Percentiles rank a stretch among this genome's conserved stretches.
These are phyloP conservation scores for Aspergillus fumigatus DNA, from an alignment of 2,329 filamentous ascomycete genomes.

Conservation along the genomic window DNA sequence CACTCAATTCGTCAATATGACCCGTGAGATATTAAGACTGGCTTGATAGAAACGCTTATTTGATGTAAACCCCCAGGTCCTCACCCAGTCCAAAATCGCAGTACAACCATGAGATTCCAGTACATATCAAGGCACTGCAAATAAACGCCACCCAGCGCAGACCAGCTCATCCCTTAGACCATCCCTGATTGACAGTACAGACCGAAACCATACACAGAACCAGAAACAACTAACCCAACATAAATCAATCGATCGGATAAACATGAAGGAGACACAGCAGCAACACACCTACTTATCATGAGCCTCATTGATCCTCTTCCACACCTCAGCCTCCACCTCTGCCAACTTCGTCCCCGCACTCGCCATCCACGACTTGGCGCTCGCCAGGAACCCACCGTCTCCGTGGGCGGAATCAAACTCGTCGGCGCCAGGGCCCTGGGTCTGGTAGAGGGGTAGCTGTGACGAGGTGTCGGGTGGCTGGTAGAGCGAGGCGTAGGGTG, in stretches of 20 bases:
- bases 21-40: not conserved
- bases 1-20: not conserved
- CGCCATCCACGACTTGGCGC: conserved; percentile 41
- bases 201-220: not conserved
- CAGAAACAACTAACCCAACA: not conserved
- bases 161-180: no score
- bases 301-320: conserved; percentile 43
- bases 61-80: not conserved
- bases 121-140: not conserved
- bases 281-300: conserved; percentile 21
- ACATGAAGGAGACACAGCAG: not conserved
- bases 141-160: not conserved
- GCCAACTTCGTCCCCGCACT: conserved; percentile 38
- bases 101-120: not conserved
- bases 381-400: conserved; percentile 25
- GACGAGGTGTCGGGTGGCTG: conserved; percentile 10
- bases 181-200: no score
- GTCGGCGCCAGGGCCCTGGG: not conserved
- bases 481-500: conserved; percentile 26
- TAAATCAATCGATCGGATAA: not conserved
- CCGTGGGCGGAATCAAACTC: not conserved
- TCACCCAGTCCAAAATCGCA: not conserved
- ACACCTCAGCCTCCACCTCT: conserved; percentile 45
- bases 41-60: not conserved
- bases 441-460: conserved; percentile 14